Base-by-base conservation (phyloP, 1,284 basidiomycete genomes). In the Ceratobasidium sp. region DNA sequence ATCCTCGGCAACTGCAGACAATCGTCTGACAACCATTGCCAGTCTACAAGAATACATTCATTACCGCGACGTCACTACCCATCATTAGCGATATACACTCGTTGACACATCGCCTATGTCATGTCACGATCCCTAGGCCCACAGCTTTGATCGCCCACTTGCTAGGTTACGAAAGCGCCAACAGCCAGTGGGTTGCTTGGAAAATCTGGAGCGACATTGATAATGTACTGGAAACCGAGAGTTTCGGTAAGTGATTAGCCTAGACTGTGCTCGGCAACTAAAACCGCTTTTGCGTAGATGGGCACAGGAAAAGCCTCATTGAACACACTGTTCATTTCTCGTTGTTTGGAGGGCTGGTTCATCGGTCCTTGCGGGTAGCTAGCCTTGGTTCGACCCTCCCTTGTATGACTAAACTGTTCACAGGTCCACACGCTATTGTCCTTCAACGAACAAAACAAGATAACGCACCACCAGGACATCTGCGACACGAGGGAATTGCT, bases 201-300 rank as follows among this genome's bases (percentile, higher is more conserved):
- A 67, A 55, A 52, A 50, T 67, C 42, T 67, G 64, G 64, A 67
- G 64, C 31, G 64, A 67, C 31, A 67, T 67, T 40, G 64, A 52
- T 38, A 67, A 50, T 27, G 64, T 67, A 47, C 55, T 35, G 43
- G 64, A 67, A 55, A 67, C 64, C 6, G 64, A 67, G 17, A 67
- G 64, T 52, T 67, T 67, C 45, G 64, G 64, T 67, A 55, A 45
- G 64, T 52, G 31, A 42, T 52, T 67, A 54, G 38, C 10, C 64
- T 40, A 1, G 55, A 55, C 27, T 17, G 20, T 32, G 20, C 27
- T 32, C 7, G 27, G 20, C 17, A 8, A n/a, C 35, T 17, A 20
- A 22, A 32, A n/a, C 34, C 40, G 38, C 4, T 8, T 1, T 1
- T 15, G 40, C 55, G 32, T 13, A 67, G 64, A 67, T 20, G 64